These are phyloP conservation scores for Fusarium tanahbumbuense DNA, from an alignment of 2,329 filamentous ascomycete species.

Conservation along the genomic window DNA sequence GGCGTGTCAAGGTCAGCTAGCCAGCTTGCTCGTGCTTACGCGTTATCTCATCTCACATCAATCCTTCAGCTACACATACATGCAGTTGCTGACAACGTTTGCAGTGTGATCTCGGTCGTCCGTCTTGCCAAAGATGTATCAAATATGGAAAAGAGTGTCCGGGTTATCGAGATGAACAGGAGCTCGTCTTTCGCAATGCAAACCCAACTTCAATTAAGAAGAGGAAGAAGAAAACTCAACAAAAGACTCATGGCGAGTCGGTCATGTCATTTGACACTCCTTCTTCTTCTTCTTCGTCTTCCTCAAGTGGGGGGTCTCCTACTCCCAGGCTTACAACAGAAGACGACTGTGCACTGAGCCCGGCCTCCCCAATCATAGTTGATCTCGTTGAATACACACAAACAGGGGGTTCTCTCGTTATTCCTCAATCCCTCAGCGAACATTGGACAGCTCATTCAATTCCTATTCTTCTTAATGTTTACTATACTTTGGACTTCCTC, in stretches of 20 bases:
- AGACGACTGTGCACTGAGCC: constrained; percentile 11
- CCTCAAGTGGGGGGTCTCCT: constrained; percentile 14
- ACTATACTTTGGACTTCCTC: constrained; percentile 52
- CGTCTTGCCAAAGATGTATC: constrained; percentile 54
- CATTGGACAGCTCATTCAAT: constrained; percentile 56
- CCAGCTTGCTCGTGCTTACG: constrained; percentile 8
- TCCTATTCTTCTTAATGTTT: constrained; percentile 55
- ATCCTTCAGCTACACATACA: neutral
- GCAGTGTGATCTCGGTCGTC: constrained; percentile 57
- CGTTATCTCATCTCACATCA: constrained; percentile 12
- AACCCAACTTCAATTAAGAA: constrained; percentile 47
- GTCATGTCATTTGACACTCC: constrained; percentile 7
- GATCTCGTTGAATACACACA: constrained; percentile 22
- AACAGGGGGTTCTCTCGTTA: constrained; percentile 11
- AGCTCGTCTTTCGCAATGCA: constrained; percentile 55
- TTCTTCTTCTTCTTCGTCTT: constrained; percentile 13
- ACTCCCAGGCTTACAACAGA: constrained; percentile 22
- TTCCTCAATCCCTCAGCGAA: constrained; percentile 46
- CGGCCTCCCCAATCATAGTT: constrained; percentile 12
- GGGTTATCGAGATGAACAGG: constrained; percentile 55
- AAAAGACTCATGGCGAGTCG: constrained; percentile 20
- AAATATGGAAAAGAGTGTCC: constrained; percentile 56
- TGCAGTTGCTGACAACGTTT: constrained; percentile 15
- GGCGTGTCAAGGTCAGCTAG: constrained; percentile 55
- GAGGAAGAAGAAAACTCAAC: constrained; percentile 46